Evolutionary conservation across 768 basidiomycete genomes (phyloP).

Genomic region (Macrolepiota dolichaula): DNA sequence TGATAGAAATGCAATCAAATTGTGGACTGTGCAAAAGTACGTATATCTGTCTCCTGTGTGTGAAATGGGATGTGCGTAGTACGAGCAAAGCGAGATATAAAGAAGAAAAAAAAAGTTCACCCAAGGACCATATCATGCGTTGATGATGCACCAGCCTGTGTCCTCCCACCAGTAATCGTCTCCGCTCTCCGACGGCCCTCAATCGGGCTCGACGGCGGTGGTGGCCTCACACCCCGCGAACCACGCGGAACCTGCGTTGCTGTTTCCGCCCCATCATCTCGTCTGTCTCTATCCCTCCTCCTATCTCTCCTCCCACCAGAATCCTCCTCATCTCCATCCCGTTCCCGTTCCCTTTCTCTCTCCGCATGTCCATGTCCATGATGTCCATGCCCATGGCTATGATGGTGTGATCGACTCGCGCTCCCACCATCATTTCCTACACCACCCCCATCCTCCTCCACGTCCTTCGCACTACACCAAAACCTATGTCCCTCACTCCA

Average conservation of each 20-base stretch:
- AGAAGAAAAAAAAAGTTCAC: not conserved
- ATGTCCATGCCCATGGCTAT: not conserved
- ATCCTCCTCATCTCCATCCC: slow-evolving; percentile 7
- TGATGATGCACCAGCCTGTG: not conserved
- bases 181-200: slow-evolving; percentile 17
- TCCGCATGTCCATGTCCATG: not conserved
- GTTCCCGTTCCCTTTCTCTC: not conserved
- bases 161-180: slow-evolving; percentile 14
- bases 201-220: slow-evolving; percentile 5
- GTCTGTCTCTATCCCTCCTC: slow-evolving; percentile 3
- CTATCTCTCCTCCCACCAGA: slow-evolving; percentile 7
- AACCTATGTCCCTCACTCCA: slow-evolving; percentile 97
- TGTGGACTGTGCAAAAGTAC: not conserved
- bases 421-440: slow-evolving; percentile 10
- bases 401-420: not conserved
- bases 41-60: not conserved
- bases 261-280: slow-evolving; percentile 8
- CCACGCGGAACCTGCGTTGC: slow-evolving; percentile 1
- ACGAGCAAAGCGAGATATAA: not conserved
- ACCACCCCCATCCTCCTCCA: slow-evolving; percentile 37
- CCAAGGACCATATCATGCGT: slow-evolving; percentile 4
- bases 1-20: not conserved
- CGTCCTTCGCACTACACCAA: slow-evolving; percentile 77
- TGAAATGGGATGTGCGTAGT: not conserved
- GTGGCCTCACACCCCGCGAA: slow-evolving; percentile 1